Evolutionary conservation across 2,329 filamentous ascomycete species (phyloP).

Genomic region (Zasmidium angulare): DNA sequence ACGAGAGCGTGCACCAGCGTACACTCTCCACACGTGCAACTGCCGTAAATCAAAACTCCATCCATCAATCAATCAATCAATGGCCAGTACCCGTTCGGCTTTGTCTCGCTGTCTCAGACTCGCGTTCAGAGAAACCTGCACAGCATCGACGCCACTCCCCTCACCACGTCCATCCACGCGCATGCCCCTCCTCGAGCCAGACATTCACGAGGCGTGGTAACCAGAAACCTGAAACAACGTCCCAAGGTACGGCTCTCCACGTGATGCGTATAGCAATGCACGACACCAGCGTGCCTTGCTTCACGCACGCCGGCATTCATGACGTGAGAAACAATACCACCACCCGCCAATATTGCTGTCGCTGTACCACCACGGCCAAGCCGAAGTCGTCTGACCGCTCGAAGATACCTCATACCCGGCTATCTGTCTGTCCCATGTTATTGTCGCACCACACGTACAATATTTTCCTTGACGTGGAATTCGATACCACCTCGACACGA

Average conservation of each 20-base stretch:
- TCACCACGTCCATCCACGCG: not conserved
- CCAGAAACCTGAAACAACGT: not conserved
- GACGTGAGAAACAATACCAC: not conserved
- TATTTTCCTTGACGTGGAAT: not conserved
- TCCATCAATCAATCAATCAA: not conserved
- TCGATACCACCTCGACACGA: not conserved
- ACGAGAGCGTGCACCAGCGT: not conserved
- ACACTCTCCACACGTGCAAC: not conserved
- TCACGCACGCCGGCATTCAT: not conserved
- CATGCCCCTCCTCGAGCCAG: not conserved
- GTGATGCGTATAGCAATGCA: not conserved
- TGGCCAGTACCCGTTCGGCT: not conserved
- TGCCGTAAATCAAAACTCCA: too few species aligned
- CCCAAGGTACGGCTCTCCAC: not conserved
- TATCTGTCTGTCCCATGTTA: not conserved
- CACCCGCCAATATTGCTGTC: not conserved
- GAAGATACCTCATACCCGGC: too few species aligned
- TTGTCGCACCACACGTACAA: not conserved
- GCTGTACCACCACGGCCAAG: conserved; percentile 1
- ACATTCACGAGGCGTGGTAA: too few species aligned
- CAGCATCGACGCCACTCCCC: not conserved
- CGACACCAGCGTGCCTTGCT: not conserved
- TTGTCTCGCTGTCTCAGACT: not conserved
- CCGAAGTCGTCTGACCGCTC: not conserved
- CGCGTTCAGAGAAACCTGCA: not conserved